phyloP scores from a whole-genome alignment of 306 rosid species.

The Rubus parviflorus region DNA sequence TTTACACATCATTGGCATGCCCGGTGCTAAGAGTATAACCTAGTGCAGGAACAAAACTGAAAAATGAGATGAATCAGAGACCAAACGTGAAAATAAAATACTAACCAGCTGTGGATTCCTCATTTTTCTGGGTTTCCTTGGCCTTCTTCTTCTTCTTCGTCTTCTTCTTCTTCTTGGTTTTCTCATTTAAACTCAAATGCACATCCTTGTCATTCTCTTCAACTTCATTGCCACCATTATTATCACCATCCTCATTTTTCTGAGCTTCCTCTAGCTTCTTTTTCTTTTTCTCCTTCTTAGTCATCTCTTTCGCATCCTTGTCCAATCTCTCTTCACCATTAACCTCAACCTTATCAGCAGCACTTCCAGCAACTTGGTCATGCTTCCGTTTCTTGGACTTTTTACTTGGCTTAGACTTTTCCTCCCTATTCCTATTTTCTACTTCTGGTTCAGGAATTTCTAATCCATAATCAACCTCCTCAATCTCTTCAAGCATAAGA shows the following conservation, averaged over 20 bases:
- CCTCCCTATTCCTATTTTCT: constrained; percentile 26
- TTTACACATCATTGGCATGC: not conserved
- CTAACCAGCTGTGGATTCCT: constrained; percentile 49
- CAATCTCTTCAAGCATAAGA: constrained; percentile 89
- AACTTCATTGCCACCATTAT: constrained; percentile 17
- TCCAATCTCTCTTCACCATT: constrained; percentile 23
- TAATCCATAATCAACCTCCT: constrained; percentile 66
- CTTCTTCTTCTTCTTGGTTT: not conserved
- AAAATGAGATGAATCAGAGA: not conserved
- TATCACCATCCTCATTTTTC: constrained; percentile 16
- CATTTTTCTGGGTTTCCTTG: constrained; percentile 31
- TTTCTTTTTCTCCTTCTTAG: constrained; percentile 36
- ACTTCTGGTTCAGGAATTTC: constrained; percentile 51
- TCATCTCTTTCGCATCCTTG: constrained; percentile 31
- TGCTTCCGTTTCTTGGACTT: constrained; percentile 40
- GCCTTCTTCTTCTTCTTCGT: constrained; percentile 16
- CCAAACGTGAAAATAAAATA: not conserved
- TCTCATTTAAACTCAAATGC: constrained; percentile 10
- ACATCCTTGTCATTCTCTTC: constrained; percentile 14
- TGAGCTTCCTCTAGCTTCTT: constrained; percentile 21
- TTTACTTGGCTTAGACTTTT: constrained; percentile 26
- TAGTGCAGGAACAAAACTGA: not conserved
- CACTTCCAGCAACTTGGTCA: constrained; percentile 21
- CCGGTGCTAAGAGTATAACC: not conserved
- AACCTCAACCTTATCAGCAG: constrained; percentile 25